Evolutionary conservation across 768 basidiomycete species (phyloP), one percentile per base, ranked within the genome.

Genomic region (Collybiopsis luxurians): DNA sequence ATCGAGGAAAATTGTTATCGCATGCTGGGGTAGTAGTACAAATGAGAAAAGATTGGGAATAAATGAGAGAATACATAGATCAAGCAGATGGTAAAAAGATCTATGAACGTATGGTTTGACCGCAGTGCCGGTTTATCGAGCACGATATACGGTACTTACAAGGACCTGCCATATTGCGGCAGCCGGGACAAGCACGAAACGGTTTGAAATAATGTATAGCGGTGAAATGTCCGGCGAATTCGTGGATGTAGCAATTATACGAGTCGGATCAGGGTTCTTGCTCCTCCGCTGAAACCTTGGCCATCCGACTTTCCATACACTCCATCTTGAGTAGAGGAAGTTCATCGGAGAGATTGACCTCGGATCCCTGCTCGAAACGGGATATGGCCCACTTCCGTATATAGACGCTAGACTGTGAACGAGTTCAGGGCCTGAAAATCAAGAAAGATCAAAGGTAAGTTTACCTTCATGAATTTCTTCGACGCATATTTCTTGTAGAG

Each of bases 401-500:
- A 24, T 52, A 53, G n/a, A 58, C 30, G 43, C 51, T 53, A 28
- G 38, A 50, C 57, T 58, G 26, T 17, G 44, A 26, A 36, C 28
- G 19, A 55, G 19, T 11, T 55, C 19, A 43, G 7, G n/a, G n/a
- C n/a, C n/a, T n/a, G n/a, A n/a, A n/a, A 26, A 21, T 4, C 27
- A 17, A 40, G 31, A 23, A 31, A 38, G 40, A 21, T 15, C 10
- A 2, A 12, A 10, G 24, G 4, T 5, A 19, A 47, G 39, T 59
- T 4, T 40, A 94, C 92, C 83, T 95, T 96, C 75, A 88, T 79
- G 73, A 84, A 93, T 49, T 87, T 92, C 72, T 92, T 95, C 15
- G 89, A 84, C 0, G 92, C 88, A 65, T 96, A 99, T 71, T 99
- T 98, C 76, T 92, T 89, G 76, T 83, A 82, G 72, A 98, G 92